These are phyloP conservation scores for Leucoagaricus sp. DNA, from an alignment of 1,284 basidiomycete species.

Conservation along the genomic window DNA sequence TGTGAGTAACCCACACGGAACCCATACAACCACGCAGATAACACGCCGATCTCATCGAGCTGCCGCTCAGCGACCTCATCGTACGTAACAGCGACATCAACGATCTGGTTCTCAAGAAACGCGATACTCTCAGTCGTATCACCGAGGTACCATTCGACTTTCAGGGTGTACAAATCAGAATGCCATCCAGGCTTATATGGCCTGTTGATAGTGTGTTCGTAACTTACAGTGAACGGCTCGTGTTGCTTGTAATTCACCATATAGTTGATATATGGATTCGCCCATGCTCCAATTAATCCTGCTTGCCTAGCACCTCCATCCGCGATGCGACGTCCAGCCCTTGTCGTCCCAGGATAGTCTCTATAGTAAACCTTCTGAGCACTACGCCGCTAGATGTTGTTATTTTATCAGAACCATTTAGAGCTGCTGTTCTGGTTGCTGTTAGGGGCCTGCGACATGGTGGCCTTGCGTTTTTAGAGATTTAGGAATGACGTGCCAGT, in stretches of 20 bases:
- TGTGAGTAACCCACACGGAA: conserved; percentile 37
- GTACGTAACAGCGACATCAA: conserved; percentile 51
- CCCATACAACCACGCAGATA: conserved; percentile 35
- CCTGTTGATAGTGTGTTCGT: not conserved
- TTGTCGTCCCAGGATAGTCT: conserved; percentile 23
- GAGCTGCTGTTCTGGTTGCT: no score
- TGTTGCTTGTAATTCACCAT: conserved; percentile 27
- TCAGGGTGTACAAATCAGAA: no score
- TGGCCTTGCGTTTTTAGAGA: no score
- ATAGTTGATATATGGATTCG: conserved; percentile 43
- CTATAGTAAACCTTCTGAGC: conserved; percentile 23
- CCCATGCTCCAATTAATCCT: conserved; percentile 45
- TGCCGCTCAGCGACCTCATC: conserved; percentile 49
- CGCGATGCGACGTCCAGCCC: conserved; percentile 40
- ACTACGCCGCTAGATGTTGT: no score
- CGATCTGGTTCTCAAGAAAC: conserved; percentile 35
- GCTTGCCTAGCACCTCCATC: conserved; percentile 52
- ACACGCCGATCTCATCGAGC: conserved; percentile 26
- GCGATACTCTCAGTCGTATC: conserved; percentile 50
- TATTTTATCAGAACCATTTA: no score
- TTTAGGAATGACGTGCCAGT: no score
- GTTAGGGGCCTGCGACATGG: no score
- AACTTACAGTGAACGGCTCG: conserved; percentile 39
- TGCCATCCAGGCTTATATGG: no score
- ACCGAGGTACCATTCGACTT: conserved; percentile 54